Percentiles rank a stretch among this genome's conserved stretches.
Conservation (phyloP, 1,139 yeast species). For the Saccharomyces pastorianus region DNA sequence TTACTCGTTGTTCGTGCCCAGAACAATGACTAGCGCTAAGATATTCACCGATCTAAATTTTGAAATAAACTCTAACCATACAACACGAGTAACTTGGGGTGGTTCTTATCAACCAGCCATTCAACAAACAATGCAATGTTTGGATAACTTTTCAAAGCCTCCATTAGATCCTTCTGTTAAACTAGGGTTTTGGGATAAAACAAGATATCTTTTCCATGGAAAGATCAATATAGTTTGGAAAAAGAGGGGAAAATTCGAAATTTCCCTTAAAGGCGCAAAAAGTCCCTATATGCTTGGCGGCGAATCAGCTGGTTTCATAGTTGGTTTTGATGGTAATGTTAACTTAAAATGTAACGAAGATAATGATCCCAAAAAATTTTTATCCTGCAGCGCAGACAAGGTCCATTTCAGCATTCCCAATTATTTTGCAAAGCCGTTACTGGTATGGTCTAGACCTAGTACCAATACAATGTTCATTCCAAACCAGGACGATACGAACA, state of each 20-base stretch:
- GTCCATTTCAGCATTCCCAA: conserved; percentile 67
- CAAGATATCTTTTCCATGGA: conserved; percentile 55
- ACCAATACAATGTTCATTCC: conserved; percentile 40
- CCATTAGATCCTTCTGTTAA: conserved; percentile 78
- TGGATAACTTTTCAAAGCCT: conserved; percentile 78
- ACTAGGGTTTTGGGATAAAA: conserved; percentile 74
- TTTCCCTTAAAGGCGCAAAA: conserved; percentile 55
- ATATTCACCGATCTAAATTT: conserved; percentile 56
- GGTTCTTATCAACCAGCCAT: conserved; percentile 77
- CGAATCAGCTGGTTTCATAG: conserved; percentile 67
- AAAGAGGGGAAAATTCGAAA: conserved; percentile 47
- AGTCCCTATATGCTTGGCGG: conserved; percentile 71
- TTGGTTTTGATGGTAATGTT: conserved; percentile 69
- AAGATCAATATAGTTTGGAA: conserved; percentile 42
- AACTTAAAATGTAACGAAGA: conserved; percentile 51
- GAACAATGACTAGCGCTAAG: conserved; percentile 73
- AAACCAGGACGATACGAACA: conserved; percentile 33
- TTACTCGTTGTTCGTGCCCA: conserved; percentile 58
- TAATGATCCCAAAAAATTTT: conserved; percentile 53
- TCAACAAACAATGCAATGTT: conserved; percentile 68
- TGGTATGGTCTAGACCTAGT: conserved; percentile 54
- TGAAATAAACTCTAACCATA: conserved; percentile 45
- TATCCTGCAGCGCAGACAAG: conserved; percentile 57
- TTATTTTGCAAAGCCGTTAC: conserved; percentile 48
- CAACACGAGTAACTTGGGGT: conserved; percentile 80